These are phyloP conservation scores for Lantana camara DNA, from an alignment of 257 asterid species.

Conservation along the genomic window DNA sequence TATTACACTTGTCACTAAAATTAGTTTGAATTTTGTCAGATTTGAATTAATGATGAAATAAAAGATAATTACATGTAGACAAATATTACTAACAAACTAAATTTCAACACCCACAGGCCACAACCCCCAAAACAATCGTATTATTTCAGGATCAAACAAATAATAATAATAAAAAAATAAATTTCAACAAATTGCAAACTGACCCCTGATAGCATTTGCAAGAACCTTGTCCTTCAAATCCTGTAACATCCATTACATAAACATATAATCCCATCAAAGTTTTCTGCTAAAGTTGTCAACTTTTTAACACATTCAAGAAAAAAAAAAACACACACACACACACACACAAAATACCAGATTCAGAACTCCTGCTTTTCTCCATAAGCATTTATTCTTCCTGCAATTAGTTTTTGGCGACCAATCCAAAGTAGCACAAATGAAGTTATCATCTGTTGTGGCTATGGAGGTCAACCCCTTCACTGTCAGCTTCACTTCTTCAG, in stretches of 20 bases:
- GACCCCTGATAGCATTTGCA: conserved; percentile 68
- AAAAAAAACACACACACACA: too few relatives aligned
- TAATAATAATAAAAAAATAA: too few relatives aligned
- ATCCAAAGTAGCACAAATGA: conserved; percentile 76
- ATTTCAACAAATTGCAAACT: conserved; percentile 6
- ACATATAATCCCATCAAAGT: not conserved
- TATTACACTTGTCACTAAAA: too few relatives aligned
- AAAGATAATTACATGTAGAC: too few relatives aligned
- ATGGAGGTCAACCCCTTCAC: conserved; percentile 48
- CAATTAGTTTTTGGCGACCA: conserved; percentile 84
- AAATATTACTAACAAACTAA: too few relatives aligned
- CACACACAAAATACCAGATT: conserved; percentile 51
- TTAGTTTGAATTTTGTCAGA: too few relatives aligned
- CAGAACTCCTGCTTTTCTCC: conserved; percentile 66
- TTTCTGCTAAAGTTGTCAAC: not conserved
- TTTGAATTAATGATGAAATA: too few relatives aligned
- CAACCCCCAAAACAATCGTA: too few relatives aligned
- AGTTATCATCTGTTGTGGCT: conserved; percentile 65
- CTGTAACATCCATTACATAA: conserved; percentile 31
- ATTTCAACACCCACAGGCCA: too few relatives aligned
- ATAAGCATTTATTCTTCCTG: conserved; percentile 64
- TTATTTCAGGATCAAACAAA: too few relatives aligned
- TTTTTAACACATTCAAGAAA: not conserved
- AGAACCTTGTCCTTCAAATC: conserved; percentile 67
- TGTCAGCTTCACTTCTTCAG: conserved; percentile 47